Conservation (phyloP, 179 eudicot genomes). For the Silene coronaria region DNA sequence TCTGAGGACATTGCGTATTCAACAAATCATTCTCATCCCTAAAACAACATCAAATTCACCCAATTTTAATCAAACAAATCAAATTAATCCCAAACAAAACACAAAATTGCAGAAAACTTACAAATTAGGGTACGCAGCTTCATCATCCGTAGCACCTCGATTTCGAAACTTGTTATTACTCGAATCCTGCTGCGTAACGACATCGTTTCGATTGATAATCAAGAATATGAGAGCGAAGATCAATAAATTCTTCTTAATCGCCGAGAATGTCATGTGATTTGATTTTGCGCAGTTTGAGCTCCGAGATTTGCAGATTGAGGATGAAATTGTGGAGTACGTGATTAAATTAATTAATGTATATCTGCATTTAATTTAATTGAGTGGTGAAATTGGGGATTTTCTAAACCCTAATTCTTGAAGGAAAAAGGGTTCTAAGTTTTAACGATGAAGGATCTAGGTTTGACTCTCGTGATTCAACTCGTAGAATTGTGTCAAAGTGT, state of each 20-base stretch:
- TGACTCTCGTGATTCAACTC: conserved; percentile 1
- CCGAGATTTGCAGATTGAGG: conserved; percentile 2
- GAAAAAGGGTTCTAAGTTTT: neutral
- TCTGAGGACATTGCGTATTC: conserved; percentile 87
- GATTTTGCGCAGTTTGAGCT: neutral
- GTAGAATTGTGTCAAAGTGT: conserved; percentile 2
- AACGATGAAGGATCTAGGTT: conserved; percentile 3
- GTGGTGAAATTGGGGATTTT: neutral
- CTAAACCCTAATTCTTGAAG: neutral
- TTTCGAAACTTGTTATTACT: conserved; percentile 55
- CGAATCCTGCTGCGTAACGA: conserved; percentile 26
- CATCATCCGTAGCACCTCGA: conserved; percentile 73
- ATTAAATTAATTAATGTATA: neutral
- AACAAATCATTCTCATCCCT: conserved; percentile 88
- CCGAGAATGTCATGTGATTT: conserved; percentile 37
- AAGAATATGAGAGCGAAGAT: conserved; percentile 25
- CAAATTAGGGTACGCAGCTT: conserved; percentile 61
- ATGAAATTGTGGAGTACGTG: too few relatives aligned
- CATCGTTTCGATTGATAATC: conserved; percentile 24
- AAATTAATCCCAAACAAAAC: neutral
- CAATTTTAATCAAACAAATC: neutral
- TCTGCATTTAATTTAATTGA: conserved; percentile 5
- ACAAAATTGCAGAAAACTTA: conserved; percentile 22
- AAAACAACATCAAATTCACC: conserved; percentile 4
- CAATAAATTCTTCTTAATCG: conserved; percentile 26